Base-by-base conservation (phyloP, 805 yeast species). In the Nadsonia fulvescens region DNA sequence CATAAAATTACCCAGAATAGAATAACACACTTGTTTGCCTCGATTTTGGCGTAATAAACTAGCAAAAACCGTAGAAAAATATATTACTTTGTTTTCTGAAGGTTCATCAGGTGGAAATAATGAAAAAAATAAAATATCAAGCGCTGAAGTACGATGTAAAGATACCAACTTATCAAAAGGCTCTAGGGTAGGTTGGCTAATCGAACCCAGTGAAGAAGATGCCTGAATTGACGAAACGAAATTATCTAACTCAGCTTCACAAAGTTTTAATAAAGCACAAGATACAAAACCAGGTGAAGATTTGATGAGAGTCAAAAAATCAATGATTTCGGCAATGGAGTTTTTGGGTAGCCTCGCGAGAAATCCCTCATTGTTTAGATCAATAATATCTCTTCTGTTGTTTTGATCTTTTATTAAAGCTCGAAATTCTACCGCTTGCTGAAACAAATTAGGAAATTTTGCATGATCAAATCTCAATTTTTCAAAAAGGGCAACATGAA, bases 221-320 rank as follows among this genome's bases (percentile, higher is more conserved):
- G 29, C 9, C 2, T 19, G 20, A 9, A 12, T 21, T 5, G n/a
- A n/a, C n/a, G n/a, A n/a, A n/a, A 35, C 30, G 22, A 44, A 42
- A 9, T 24, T 13, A 6, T 19, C 26, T 6, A 41, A 25, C 14
- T 43, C 47, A 3, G 27, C 11, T 3, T 28, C 18, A 2, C 37
- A 22, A 32, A 48, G 23, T n/a, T 37, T 37, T 3, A 36, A 23
- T 8, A 44, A 27, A 3, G 46, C 39, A 5, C 44, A 33, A 10
- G 49, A 44, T 7, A 49, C 31, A 22, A 48, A 48, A n/a, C 44
- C 42, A 1, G 53, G 52, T 3, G 52, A 43, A 2, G 51, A 37
- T 18, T 49, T 39, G 15, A 48, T 32, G 19, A 46, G 31, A 6
- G 50, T 43, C 30, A 49, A 28, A 24, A 48, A 46, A 7, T 50